phyloP scores from a whole-genome alignment of 2,329 filamentous ascomycete species.

The Cyanodermella asteris region DNA sequence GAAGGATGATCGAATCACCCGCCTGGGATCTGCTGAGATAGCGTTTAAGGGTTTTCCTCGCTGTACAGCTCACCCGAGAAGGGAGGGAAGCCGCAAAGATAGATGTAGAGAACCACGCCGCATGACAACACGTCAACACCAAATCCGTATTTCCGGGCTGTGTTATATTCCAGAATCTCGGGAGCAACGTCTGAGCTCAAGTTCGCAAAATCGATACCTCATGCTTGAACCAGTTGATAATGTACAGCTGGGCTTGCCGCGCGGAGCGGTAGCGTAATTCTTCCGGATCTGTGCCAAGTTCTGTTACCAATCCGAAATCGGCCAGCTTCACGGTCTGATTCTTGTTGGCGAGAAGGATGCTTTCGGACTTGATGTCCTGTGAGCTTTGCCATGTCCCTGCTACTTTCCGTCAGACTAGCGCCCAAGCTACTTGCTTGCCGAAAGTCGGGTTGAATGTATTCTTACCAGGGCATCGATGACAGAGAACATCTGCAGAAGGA shows the following conservation, averaged over 20 bases:
- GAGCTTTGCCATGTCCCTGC: conserved; percentile 93
- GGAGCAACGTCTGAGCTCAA: conserved; percentile 95
- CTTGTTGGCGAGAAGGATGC: conserved; percentile 74
- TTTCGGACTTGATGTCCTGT: conserved; percentile 94
- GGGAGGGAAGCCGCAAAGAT: conserved; percentile 84
- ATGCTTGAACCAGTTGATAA: too few species aligned
- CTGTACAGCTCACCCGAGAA: conserved; percentile 87
- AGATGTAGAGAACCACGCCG: conserved; percentile 95
- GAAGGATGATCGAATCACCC: conserved; percentile 87
- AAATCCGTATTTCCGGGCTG: conserved; percentile 72
- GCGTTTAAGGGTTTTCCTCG: conserved; percentile 58
- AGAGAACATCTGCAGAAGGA: conserved; percentile 81
- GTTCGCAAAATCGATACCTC: too few species aligned
- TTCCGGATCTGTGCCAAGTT: conserved; percentile 93
- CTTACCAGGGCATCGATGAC: conserved; percentile 86
- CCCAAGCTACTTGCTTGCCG: too few species aligned
- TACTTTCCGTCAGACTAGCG: too few species aligned
- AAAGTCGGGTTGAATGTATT: too few species aligned
- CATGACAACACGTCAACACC: conserved; percentile 94
- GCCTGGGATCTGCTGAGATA: conserved; percentile 75
- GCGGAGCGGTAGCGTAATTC: conserved; percentile 90
- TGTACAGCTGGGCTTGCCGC: conserved; percentile 93
- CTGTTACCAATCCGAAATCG: conserved; percentile 93
- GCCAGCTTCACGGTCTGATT: conserved; percentile 74
- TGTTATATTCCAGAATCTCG: conserved; percentile 69